phyloP scores from a whole-genome alignment of 2,329 filamentous ascomycete species.

The Ophiostoma perfectum region DNA sequence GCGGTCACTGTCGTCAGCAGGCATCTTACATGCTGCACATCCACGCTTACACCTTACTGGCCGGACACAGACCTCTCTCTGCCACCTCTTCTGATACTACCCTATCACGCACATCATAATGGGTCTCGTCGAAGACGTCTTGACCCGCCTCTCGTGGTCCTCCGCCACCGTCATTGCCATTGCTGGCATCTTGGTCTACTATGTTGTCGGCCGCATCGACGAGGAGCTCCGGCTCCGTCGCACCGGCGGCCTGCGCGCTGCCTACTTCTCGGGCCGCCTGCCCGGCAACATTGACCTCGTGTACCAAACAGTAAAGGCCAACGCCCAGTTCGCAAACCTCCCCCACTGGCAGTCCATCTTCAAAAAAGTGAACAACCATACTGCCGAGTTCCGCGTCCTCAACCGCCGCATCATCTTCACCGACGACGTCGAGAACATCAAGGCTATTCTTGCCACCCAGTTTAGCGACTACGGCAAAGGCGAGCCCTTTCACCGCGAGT shows the following conservation, averaged over 20 bases:
- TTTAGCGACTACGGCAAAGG: conserved; percentile 85
- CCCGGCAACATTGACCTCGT: conserved; percentile 60
- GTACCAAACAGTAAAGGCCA: conserved; percentile 48
- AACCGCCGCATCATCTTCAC: conserved; percentile 65
- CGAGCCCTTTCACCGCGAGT: conserved; percentile 65
- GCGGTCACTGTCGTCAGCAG: too few relatives aligned
- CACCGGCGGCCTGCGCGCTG: conserved; percentile 22
- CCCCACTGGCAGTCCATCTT: conserved; percentile 57
- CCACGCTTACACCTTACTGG: neutral
- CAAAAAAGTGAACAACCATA: conserved; percentile 43
- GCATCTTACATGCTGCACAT: neutral
- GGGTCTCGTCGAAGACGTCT: conserved; percentile 47
- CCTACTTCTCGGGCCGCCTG: neutral
- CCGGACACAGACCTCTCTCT: neutral
- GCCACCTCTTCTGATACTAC: neutral
- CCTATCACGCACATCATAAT: conserved; percentile 32
- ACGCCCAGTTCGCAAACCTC: conserved; percentile 50
- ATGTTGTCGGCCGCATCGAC: conserved; percentile 11
- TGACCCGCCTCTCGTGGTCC: conserved; percentile 43
- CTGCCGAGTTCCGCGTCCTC: conserved; percentile 53
- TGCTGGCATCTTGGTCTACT: conserved; percentile 36
- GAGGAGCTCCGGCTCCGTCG: conserved; percentile 20
- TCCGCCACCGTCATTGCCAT: conserved; percentile 36
- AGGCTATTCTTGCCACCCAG: conserved; percentile 81
- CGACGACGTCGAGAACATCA: conserved; percentile 81